Conservation (phyloP, 805 yeast species). For the Brettanomyces nanus region DNA sequence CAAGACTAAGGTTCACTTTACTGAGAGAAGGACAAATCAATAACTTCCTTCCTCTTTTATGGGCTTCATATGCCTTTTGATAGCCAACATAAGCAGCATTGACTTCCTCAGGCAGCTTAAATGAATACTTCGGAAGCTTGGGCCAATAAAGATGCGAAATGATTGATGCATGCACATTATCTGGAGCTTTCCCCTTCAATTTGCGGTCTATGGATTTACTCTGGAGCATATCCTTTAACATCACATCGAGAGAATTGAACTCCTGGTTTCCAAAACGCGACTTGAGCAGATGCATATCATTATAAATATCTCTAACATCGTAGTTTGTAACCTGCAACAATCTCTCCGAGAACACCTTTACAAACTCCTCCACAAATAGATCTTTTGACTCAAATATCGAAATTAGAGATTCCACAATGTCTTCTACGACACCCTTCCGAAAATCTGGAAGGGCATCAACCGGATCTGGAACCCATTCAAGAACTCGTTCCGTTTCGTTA, state of each 20-base stretch:
- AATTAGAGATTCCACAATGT: constrained; percentile 61
- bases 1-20: constrained; percentile 49
- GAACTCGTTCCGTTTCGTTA: constrained; percentile 35
- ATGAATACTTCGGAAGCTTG: constrained; percentile 32
- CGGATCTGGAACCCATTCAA: constrained; percentile 79
- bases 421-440: constrained; percentile 50
- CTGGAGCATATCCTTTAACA: constrained; percentile 65
- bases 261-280: constrained; percentile 58
- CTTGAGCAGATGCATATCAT: constrained; percentile 47
- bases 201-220: constrained; percentile 39
- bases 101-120: constrained; percentile 42
- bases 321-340: constrained; percentile 38
- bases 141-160: constrained; percentile 85
- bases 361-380: constrained; percentile 57
- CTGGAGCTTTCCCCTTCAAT: constrained; percentile 19
- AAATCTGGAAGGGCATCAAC: constrained; percentile 87
- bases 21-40: constrained; percentile 54
- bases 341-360: constrained; percentile 48
- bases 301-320: constrained; percentile 30
- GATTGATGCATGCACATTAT: constrained; percentile 45
- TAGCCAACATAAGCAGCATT: constrained; percentile 35
- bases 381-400: constrained; percentile 67
- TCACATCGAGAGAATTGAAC: constrained; percentile 67
- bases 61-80: constrained; percentile 28
- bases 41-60: constrained; percentile 53